Conservation (phyloP, 805 yeast species). For the Diddensiella caesifluorescens region DNA sequence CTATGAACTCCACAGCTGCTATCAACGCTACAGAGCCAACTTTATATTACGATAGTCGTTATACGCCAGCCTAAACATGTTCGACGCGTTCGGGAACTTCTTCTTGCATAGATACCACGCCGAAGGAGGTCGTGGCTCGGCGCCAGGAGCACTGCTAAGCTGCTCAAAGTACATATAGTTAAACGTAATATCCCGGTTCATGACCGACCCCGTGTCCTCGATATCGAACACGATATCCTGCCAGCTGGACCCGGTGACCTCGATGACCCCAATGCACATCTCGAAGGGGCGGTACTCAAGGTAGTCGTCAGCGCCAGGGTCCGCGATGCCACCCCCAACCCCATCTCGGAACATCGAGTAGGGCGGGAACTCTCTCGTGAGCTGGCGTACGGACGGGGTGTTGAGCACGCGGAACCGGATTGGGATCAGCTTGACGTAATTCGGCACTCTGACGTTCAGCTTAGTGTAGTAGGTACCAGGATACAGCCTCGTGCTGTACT, state of each 20-base stretch:
- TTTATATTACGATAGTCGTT: background rate
- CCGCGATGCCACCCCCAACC: slow-evolving; percentile 1
- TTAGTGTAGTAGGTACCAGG: slow-evolving; percentile 8
- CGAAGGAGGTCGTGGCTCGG: background rate
- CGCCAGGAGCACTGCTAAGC: too few relatives aligned
- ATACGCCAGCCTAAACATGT: background rate
- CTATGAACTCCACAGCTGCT: too few relatives aligned
- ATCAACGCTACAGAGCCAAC: too few relatives aligned
- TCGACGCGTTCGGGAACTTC: background rate
- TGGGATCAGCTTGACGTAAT: slow-evolving; percentile 8
- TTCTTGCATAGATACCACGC: background rate
- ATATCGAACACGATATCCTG: slow-evolving; percentile 31
- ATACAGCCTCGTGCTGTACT: slow-evolving; percentile 8
- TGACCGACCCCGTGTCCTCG: slow-evolving; percentile 26
- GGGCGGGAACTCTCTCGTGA: slow-evolving; percentile 8
- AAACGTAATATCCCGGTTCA: slow-evolving; percentile 11
- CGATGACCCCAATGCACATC: slow-evolving; percentile 14
- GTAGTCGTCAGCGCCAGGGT: slow-evolving; percentile 3
- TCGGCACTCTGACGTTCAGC: slow-evolving; percentile 4
- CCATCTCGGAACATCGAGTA: background rate
- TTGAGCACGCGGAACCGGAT: slow-evolving; percentile 11
- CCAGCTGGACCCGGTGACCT: slow-evolving; percentile 9
- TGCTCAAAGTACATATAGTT: slow-evolving; percentile 9
- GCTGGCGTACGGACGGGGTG: background rate
- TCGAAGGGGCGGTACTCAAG: slow-evolving; percentile 7